phyloP scores from a whole-genome alignment of 805 yeast species.

The Kuraishia borneana region DNA sequence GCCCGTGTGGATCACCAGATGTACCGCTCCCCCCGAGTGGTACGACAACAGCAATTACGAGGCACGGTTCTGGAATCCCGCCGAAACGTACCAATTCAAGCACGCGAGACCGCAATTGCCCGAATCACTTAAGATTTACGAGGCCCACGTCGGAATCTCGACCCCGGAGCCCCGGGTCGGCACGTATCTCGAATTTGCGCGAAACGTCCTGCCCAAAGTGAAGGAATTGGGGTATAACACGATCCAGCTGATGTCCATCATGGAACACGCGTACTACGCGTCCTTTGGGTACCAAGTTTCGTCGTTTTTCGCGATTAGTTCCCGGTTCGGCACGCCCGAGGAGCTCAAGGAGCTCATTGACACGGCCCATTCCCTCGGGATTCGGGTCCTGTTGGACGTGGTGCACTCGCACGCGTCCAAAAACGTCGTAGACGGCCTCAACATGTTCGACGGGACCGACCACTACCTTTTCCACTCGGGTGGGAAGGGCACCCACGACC shows the following conservation, averaged over 20 bases:
- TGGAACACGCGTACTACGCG: constrained; percentile 98
- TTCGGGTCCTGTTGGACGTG: constrained; percentile 78
- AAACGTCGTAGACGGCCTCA: constrained; percentile 88
- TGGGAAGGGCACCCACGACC: constrained; percentile 75
- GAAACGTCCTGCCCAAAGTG: constrained; percentile 73
- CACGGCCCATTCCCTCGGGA: constrained; percentile 82
- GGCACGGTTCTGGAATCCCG: constrained; percentile 90
- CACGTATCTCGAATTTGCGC: constrained; percentile 74
- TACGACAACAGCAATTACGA: constrained; percentile 47
- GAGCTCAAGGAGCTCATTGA: constrained; percentile 86
- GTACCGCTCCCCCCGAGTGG: constrained; percentile 60
- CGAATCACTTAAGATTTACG: constrained; percentile 64
- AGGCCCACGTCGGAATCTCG: constrained; percentile 93
- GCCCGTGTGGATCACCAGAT: constrained; percentile 84
- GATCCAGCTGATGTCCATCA: constrained; percentile 92
- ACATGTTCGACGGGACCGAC: constrained; percentile 90
- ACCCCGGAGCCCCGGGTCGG: constrained; percentile 83
- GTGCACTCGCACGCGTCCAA: constrained; percentile 96
- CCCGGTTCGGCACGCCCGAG: constrained; percentile 92
- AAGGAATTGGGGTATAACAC: constrained; percentile 82
- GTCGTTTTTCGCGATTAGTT: constrained; percentile 79
- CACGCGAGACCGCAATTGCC: constrained; percentile 51
- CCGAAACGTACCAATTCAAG: constrained; percentile 43
- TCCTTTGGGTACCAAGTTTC: constrained; percentile 97
- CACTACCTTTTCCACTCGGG: constrained; percentile 88